Conservation (phyloP, 805 yeast genomes). For the Kazachstania martiniae region DNA sequence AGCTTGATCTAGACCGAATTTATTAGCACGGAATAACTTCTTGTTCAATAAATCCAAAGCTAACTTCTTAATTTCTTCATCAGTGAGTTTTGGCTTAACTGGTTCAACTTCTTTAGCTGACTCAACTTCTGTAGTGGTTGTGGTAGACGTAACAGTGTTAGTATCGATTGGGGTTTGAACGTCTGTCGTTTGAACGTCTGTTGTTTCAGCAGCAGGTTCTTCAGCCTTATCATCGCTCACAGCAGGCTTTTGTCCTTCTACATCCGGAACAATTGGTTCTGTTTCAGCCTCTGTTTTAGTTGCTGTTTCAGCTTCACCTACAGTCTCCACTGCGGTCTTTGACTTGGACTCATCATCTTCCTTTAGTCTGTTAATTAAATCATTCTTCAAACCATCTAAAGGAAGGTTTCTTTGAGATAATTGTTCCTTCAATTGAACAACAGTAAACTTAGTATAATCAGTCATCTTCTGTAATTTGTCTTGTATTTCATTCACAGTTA, state of each 20-base stretch:
- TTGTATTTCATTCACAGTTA: not conserved
- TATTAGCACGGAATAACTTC: constrained; percentile 61
- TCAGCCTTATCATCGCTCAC: constrained; percentile 1
- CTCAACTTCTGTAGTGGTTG: constrained; percentile 4
- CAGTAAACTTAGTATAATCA: constrained; percentile 56
- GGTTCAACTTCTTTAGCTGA: constrained; percentile 3
- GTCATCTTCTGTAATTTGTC: constrained; percentile 30
- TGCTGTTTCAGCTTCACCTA: not conserved
- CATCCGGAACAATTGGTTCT: not conserved
- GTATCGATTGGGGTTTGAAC: constrained; percentile 2
- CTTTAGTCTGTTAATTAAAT: constrained; percentile 48
- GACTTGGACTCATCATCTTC: constrained; percentile 9
- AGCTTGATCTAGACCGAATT: constrained; percentile 60
- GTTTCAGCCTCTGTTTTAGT: constrained; percentile 2
- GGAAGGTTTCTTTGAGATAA: constrained; percentile 60
- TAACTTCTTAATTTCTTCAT: constrained; percentile 59
- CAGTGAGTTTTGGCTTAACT: constrained; percentile 32
- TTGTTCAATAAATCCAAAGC: constrained; percentile 59
- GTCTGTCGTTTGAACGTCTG: constrained; percentile 2
- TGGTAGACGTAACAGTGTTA: constrained; percentile 3
- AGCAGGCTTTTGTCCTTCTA: not conserved
- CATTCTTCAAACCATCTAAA: constrained; percentile 71
- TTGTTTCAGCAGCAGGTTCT: constrained; percentile 1
- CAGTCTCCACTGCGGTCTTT: constrained; percentile 4
- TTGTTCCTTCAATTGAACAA: constrained; percentile 72